phyloP scores from a whole-genome alignment of 805 yeast species.

The Metschnikowia shivogae region DNA sequence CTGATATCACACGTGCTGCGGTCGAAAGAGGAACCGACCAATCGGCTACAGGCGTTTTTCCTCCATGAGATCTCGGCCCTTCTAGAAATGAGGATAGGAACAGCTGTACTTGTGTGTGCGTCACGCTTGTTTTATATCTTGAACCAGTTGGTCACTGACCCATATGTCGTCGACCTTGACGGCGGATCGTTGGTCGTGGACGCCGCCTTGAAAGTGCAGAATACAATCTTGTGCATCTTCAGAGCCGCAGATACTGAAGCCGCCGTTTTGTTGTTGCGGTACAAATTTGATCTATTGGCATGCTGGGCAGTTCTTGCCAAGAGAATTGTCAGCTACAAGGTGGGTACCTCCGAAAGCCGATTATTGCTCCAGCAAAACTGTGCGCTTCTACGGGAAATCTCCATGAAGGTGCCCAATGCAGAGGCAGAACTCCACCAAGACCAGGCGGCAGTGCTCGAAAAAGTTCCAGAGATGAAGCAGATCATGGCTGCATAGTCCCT shows the following conservation, averaged over 20 bases:
- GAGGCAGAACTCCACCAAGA: conserved; percentile 4
- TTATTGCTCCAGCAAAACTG: conserved; percentile 1
- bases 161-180: conserved; percentile 23
- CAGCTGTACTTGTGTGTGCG: conserved; percentile 21
- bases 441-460: conserved; percentile 2
- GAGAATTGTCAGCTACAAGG: conserved; percentile 9
- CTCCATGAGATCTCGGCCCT: conserved; percentile 16
- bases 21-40: conserved; percentile 12
- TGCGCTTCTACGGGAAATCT: conserved; percentile 1
- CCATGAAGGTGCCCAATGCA: not conserved
- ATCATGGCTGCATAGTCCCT: not conserved
- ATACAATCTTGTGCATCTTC: conserved; percentile 15
- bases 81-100: conserved; percentile 8
- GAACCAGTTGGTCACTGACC: conserved; percentile 30
- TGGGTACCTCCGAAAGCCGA: conserved; percentile 5
- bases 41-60: conserved; percentile 14
- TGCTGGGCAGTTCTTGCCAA: conserved; percentile 29
- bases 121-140: conserved; percentile 27
- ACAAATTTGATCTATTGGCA: conserved; percentile 33
- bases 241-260: conserved; percentile 17
- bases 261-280: conserved; percentile 18
- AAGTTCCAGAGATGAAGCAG: conserved; percentile 8
- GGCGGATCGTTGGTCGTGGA: conserved; percentile 15
- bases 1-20: conserved; percentile 24
- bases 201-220: conserved; percentile 24